Conservation (phyloP, 2,329 filamentous ascomycete species). For the Mycosphaerella arachidis region DNA sequence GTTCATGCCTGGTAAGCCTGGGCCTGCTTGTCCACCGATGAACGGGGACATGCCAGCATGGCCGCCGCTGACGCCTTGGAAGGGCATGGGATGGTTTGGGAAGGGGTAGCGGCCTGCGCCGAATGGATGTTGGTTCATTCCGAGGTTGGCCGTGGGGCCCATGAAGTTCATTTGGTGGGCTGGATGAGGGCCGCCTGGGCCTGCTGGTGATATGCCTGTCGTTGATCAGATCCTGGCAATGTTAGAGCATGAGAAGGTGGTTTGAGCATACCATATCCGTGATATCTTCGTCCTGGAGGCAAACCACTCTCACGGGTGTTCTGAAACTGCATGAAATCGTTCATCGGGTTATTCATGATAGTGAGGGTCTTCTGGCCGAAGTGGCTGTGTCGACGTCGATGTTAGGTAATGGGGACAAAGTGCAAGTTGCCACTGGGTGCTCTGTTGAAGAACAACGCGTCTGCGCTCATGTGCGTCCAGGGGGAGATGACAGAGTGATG, state of each 20-base stretch:
- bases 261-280: constrained; percentile 1
- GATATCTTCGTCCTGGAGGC: constrained; percentile 3
- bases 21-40: background rate
- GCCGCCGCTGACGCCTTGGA: background rate
- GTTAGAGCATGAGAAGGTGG: background rate
- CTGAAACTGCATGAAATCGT: constrained; percentile 1
- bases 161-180: constrained; percentile 21
- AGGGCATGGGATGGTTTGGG: constrained; percentile 10
- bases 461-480: background rate
- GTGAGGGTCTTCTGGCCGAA: background rate
- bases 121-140: constrained; percentile 8
- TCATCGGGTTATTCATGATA: background rate
- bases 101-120: constrained; percentile 18
- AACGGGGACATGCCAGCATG: background rate
- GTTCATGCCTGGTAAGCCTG: background rate
- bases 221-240: background rate
- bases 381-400: background rate
- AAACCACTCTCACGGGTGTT: background rate
- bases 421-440: background rate
- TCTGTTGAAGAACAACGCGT: background rate
- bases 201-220: constrained; percentile 13
- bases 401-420: constrained; percentile 3
- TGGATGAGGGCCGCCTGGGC: constrained; percentile 11
- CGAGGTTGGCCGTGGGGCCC: constrained; percentile 8
- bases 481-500: background rate